Percentiles rank a stretch among this genome's conserved stretches.
phyloP scores from a whole-genome alignment of 345 rosid genomes.

The Boechera stricta region DNA sequence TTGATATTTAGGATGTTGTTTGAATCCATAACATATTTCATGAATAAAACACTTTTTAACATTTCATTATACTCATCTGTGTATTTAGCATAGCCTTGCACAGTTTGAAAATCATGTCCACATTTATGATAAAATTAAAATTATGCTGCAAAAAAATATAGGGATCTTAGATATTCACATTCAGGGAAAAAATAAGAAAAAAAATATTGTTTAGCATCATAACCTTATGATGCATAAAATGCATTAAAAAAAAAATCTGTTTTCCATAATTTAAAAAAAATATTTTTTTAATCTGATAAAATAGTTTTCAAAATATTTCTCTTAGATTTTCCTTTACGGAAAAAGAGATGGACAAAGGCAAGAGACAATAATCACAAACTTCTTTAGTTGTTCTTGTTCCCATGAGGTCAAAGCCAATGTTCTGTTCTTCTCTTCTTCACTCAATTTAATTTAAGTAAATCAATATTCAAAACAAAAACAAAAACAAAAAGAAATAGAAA shows the following conservation, averaged over 20 bases:
- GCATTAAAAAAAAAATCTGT: no score
- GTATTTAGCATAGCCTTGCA: not conserved
- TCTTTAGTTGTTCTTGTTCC: slow-evolving; percentile 37
- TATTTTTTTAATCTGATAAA: no score
- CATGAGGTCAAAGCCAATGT: slow-evolving; percentile 28
- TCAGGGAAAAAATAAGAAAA: not conserved
- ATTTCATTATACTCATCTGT: no score
- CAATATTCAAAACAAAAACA: not conserved
- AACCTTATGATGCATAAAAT: no score
- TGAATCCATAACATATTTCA: not conserved
- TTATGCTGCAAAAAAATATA: not conserved
- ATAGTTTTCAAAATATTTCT: not conserved
- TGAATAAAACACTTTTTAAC: no score
- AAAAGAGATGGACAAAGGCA: slow-evolving; percentile 24
- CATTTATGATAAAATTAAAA: not conserved
- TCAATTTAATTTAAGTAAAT: not conserved
- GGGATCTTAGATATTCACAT: not conserved
- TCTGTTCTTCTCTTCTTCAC: slow-evolving; percentile 26
- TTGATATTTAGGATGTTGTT: no score
- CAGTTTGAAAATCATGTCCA: not conserved
- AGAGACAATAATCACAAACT: slow-evolving; percentile 32
- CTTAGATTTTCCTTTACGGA: slow-evolving; percentile 1
- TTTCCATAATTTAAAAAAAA: no score
- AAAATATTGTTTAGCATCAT: no score
- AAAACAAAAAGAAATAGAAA: slow-evolving; percentile 6